These are phyloP conservation scores for Ophiostoma sp. DNA, from an alignment of 2,329 filamentous ascomycete genomes.

Conservation along the genomic window DNA sequence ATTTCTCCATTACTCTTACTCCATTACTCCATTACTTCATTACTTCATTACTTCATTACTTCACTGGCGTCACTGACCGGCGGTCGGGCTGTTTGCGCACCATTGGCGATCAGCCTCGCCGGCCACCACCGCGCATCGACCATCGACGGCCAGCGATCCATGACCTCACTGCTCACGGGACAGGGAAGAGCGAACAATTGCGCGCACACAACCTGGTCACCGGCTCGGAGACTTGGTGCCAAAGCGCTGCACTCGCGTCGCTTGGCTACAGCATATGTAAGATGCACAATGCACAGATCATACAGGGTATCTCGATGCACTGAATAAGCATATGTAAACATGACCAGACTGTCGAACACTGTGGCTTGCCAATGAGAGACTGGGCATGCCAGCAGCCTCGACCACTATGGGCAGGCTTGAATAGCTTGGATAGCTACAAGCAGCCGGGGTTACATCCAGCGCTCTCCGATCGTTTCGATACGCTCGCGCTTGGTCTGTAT, in stretches of 20 bases:
- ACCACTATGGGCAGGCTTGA: too few relatives aligned
- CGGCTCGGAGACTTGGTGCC: conserved; percentile 3
- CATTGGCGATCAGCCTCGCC: conserved; percentile 1
- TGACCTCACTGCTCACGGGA: background rate
- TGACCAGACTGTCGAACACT: too few relatives aligned
- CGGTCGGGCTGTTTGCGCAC: too few relatives aligned
- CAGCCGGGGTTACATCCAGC: background rate
- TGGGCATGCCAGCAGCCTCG: too few relatives aligned
- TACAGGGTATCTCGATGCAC: background rate
- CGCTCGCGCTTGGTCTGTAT: background rate
- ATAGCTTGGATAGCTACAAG: too few relatives aligned
- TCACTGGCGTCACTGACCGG: too few relatives aligned
- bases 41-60: too few relatives aligned
- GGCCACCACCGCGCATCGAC: background rate
- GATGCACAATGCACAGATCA: background rate
- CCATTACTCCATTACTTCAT: too few relatives aligned
- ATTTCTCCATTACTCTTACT: too few relatives aligned
- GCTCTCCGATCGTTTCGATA: conserved; percentile 5
- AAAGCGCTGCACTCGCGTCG: background rate
- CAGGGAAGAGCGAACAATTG: background rate
- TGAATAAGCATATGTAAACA: background rate
- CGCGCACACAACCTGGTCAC: background rate
- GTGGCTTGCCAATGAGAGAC: too few relatives aligned
- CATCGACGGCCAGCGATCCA: background rate
- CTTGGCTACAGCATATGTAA: background rate